A percentile compares a stretch with the other conserved stretches of the same genome.
phyloP scores from a whole-genome alignment of 805 yeast species.

The Metschnikowia dekortorum region DNA sequence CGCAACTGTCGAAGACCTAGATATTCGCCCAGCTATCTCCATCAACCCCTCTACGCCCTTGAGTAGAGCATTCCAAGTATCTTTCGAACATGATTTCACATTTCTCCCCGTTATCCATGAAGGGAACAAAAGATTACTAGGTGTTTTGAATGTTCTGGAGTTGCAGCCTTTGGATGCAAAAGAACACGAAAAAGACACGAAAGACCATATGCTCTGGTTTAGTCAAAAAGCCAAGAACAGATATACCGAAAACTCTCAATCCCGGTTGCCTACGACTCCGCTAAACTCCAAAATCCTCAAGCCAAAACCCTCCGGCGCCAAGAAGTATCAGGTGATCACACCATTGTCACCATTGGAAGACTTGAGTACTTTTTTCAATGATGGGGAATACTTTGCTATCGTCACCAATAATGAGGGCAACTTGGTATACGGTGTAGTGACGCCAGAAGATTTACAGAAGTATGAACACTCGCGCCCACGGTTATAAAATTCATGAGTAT shows the following conservation, averaged over 20 bases:
- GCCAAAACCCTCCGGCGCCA: conserved; percentile 27
- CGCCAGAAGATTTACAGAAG: conserved; percentile 29
- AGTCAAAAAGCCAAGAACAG: conserved; percentile 31
- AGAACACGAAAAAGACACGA: conserved; percentile 12
- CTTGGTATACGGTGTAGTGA: conserved; percentile 57
- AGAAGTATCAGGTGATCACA: conserved; percentile 42
- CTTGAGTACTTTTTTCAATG: conserved; percentile 46
- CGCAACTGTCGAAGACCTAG: conserved; percentile 58
- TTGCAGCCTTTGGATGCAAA: conserved; percentile 21
- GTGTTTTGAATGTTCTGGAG: conserved; percentile 46
- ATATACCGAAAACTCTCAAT: conserved; percentile 24
- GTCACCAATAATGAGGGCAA: conserved; percentile 49
- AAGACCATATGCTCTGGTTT: conserved; percentile 42
- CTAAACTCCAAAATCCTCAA: conserved; percentile 31
- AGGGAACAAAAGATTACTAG: conserved; percentile 39
- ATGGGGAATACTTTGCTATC: conserved; percentile 52
- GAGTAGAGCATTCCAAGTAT: conserved; percentile 47
- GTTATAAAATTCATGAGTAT: conserved; percentile 1
- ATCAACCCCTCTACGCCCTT: conserved; percentile 46
- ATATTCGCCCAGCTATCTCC: conserved; percentile 53
- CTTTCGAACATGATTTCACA: conserved; percentile 53
- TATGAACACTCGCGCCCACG: conserved; percentile 22
- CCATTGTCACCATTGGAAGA: conserved; percentile 54
- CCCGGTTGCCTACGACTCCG: conserved; percentile 13
- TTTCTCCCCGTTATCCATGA: conserved; percentile 52